Conservation (phyloP, 768 basidiomycete genomes). For the Royoungia palumana region DNA sequence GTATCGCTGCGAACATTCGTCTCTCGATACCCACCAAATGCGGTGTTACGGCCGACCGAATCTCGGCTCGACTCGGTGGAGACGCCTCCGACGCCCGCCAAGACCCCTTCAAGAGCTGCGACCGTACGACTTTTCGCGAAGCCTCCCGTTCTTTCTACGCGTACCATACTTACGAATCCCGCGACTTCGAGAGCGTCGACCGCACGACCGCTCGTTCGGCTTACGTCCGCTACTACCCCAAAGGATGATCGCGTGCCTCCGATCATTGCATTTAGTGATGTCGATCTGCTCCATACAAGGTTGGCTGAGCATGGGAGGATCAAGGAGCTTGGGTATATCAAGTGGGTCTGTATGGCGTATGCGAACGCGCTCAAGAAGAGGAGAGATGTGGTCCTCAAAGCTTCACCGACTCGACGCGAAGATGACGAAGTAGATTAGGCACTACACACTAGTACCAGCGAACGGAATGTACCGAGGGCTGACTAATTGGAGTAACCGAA, state of each 20-base stretch:
- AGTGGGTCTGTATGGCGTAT: slow-evolving; percentile 72
- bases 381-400: slow-evolving; percentile 41
- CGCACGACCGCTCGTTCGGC: slow-evolving; percentile 65
- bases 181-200: slow-evolving; percentile 22
- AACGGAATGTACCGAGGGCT: slow-evolving; percentile 17
- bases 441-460: too few relatives aligned
- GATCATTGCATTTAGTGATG: slow-evolving; percentile 67
- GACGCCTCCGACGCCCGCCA: background rate
- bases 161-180: slow-evolving; percentile 44
- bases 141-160: slow-evolving; percentile 53
- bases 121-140: slow-evolving; percentile 33
- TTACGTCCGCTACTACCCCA: slow-evolving; percentile 54
- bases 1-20: slow-evolving; percentile 60
- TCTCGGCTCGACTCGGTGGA: background rate
- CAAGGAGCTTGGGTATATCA: slow-evolving; percentile 64
- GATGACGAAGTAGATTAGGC: slow-evolving; percentile 12
- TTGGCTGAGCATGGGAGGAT: slow-evolving; percentile 44
- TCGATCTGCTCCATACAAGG: slow-evolving; percentile 77
- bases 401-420: background rate
- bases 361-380: slow-evolving; percentile 62
- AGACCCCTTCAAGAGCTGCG: slow-evolving; percentile 4
- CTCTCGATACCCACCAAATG: slow-evolving; percentile 57
- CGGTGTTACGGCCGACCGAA: slow-evolving; percentile 38
- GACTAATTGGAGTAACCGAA: slow-evolving; percentile 11
- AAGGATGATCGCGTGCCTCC: slow-evolving; percentile 82